A percentile compares a stretch with the other conserved stretches of the same genome.
Conservation (phyloP, 768 basidiomycete species). For the Russula dissimulans region DNA sequence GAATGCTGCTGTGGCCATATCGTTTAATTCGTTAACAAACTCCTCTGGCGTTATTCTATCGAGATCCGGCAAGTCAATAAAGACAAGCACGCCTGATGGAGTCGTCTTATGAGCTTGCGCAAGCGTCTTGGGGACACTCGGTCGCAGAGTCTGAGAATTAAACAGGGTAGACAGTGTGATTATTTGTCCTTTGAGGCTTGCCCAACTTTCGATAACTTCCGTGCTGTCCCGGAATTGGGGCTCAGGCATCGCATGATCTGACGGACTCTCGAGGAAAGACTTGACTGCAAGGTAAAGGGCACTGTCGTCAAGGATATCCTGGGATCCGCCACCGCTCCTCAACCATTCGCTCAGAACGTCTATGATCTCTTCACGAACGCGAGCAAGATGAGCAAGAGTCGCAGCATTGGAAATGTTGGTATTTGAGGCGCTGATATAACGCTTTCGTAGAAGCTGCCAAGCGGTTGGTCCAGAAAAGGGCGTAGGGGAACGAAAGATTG, state of each 20-base stretch:
- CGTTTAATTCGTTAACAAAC: constrained; percentile 69
- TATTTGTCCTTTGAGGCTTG: neutral
- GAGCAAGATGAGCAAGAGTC: constrained; percentile 42
- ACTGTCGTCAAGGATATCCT: constrained; percentile 66
- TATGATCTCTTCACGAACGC: constrained; percentile 52
- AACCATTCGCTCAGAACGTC: constrained; percentile 67
- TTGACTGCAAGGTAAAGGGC: constrained; percentile 51
- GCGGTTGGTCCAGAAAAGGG: neutral
- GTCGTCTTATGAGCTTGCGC: neutral
- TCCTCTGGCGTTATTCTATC: constrained; percentile 57
- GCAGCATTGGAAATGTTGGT: constrained; percentile 33
- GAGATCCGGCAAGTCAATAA: constrained; percentile 45
- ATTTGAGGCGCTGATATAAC: constrained; percentile 48
- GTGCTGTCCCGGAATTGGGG: constrained; percentile 1
- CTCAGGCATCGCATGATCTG: constrained; percentile 44
- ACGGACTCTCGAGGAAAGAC: constrained; percentile 47
- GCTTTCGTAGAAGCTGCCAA: constrained; percentile 62
- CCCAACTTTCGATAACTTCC: constrained; percentile 12
- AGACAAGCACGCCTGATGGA: neutral
- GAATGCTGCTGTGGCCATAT: constrained; percentile 66
- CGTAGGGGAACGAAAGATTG: neutral
- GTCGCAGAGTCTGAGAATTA: constrained; percentile 13
- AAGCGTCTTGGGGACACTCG: neutral
- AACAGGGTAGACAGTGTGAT: neutral
- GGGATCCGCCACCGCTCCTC: constrained; percentile 60